Evolutionary conservation across 192 early-diverging fungal genomes (phyloP).

Genomic region (Allomyces macrogynus): DNA sequence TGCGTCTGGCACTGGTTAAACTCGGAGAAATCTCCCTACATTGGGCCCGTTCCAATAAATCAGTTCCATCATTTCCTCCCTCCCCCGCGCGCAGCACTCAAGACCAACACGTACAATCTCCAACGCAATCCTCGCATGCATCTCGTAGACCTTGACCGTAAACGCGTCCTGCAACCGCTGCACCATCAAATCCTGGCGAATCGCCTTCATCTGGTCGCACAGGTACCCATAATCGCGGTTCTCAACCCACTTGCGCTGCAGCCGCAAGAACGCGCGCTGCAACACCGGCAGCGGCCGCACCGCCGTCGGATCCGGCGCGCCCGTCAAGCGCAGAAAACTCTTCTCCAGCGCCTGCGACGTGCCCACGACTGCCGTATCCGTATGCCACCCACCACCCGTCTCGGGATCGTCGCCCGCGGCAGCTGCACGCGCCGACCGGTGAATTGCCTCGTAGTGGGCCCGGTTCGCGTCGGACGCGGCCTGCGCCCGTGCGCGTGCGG

Average conservation of each 20-base stretch:
- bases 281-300: constrained; percentile 73
- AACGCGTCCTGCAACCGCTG: constrained; percentile 87
- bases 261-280: constrained; percentile 48
- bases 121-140: constrained; percentile 83
- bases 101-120: constrained; percentile 42
- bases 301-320: constrained; percentile 75
- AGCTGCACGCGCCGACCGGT: background rate
- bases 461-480: background rate
- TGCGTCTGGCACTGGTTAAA: constrained; percentile 96
- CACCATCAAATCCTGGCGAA: constrained; percentile 86
- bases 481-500: background rate
- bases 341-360: background rate
- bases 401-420: background rate
- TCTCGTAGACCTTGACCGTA: constrained; percentile 85
- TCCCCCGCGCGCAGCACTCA: background rate
- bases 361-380: background rate
- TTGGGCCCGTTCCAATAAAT: background rate
- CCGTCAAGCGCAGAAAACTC: background rate
- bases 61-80: background rate
- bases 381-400: background rate
- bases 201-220: constrained; percentile 88
- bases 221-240: constrained; percentile 86
- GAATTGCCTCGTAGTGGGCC: background rate
- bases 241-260: constrained; percentile 61
- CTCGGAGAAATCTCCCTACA: constrained; percentile 78